Base-by-base conservation (phyloP, 148 eudicot genomes). In the Rhododendron kiyosumense region DNA sequence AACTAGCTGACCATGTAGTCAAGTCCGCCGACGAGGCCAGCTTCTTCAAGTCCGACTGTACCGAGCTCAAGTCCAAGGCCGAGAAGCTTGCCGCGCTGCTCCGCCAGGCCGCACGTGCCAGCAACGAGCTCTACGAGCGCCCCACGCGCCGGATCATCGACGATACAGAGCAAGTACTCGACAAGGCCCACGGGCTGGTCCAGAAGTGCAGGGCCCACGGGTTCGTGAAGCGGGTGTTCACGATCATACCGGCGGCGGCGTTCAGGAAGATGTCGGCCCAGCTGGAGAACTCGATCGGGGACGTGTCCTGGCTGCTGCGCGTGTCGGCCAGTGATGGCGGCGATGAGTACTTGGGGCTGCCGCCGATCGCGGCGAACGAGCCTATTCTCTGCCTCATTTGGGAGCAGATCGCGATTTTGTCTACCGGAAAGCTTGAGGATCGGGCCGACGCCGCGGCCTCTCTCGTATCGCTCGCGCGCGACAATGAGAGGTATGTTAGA, bases 301-400 rank as follows among this genome's bases (percentile, higher is more conserved):
- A 96, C 78, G 89, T 96, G 7, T 91, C 94, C 0, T 96, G 98
- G 98, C 93, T 96, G 13, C 92, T 96, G n/a, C 89, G 98, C 1
- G 98, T 95, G 38, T 97, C 99, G 18, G 92, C 94, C 7, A 65
- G 94, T 26, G 91, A 92, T 14, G 85, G 89, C 9, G 96, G 78
- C 32, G 91, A 88, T 14, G 97, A 90, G 81, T 92, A 92, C 80
- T 78, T 94, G 1, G 99, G 99, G 1, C 89, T 95, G 0, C 99
- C 99, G 2, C 99, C 99, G 1, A 97, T 97, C 69, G 99, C 99
- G 7, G 94, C 98, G 3, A 97, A 97, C 36, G 99, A 97, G 90
- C 99, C 98, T 0, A 95, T 96, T 32, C 81, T 96, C 30, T 92
- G 97, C 46, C 86, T 96, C 0, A 96, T 96, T 2, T 96, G 99